These are phyloP conservation scores for Trifolium dubium DNA, from an alignment of 306 rosid species.

Conservation along the genomic window DNA sequence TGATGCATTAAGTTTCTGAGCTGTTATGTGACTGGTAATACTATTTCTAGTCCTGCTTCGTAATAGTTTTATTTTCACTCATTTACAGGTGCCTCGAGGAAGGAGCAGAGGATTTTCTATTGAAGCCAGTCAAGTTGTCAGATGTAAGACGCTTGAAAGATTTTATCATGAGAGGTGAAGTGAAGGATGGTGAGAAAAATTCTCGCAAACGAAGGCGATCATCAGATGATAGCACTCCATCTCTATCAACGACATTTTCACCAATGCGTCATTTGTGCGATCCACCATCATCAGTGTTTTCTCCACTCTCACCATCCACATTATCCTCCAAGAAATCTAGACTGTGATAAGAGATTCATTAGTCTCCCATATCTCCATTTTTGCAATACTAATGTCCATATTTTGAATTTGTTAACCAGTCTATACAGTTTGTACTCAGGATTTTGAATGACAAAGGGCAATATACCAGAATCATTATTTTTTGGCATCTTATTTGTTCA, in stretches of 20 bases:
- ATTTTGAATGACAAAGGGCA: constrained; percentile 25
- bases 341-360: constrained; percentile 43
- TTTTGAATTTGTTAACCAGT: constrained; percentile 24
- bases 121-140: constrained; percentile 86
- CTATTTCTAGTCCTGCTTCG: not conserved
- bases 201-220: constrained; percentile 50
- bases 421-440: constrained; percentile 14
- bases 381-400: constrained; percentile 37
- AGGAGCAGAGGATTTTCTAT: constrained; percentile 91
- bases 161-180: constrained; percentile 67
- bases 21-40: not conserved
- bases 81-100: constrained; percentile 85
- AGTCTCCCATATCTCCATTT: constrained; percentile 32
- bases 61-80: constrained; percentile 1
- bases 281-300: constrained; percentile 40
- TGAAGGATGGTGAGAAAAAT: constrained; percentile 49
- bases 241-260: constrained; percentile 39
- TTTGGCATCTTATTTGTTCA: constrained; percentile 15
- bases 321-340: constrained; percentile 62
- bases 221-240: constrained; percentile 43
- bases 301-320: constrained; percentile 38
- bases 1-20: not conserved
- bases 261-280: constrained; percentile 47
- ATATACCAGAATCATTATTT: constrained; percentile 23
- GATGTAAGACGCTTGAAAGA: constrained; percentile 83